Evolutionary conservation across 2,329 filamentous ascomycete species (phyloP).

Genomic region (Aspergillus candidus): DNA sequence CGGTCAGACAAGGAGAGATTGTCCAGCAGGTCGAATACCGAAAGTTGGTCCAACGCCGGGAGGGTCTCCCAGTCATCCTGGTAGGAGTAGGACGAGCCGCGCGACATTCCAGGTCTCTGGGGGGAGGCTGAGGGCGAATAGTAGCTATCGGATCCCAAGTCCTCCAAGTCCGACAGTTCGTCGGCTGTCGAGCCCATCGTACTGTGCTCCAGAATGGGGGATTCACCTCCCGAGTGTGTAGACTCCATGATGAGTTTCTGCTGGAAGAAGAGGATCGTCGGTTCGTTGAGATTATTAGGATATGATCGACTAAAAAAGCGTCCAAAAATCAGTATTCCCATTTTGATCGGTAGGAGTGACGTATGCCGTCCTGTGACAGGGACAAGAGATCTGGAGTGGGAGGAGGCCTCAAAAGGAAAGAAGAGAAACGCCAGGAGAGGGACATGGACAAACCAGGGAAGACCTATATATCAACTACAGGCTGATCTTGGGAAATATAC

Average conservation of each 20-base stretch:
- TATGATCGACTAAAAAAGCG: conserved; percentile 35
- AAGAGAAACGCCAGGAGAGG: background rate
- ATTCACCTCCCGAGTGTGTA: conserved; percentile 15
- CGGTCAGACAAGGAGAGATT: conserved; percentile 85
- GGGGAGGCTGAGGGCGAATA: conserved; percentile 26
- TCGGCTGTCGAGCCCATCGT: conserved; percentile 7
- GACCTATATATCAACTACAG: too few species aligned
- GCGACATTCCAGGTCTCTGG: conserved; percentile 49
- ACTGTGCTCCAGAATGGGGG: conserved; percentile 20
- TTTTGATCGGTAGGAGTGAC: conserved; percentile 10
- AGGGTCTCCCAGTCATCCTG: conserved; percentile 84
- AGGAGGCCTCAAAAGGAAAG: background rate
- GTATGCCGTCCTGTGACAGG: conserved; percentile 1
- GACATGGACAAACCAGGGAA: too few species aligned
- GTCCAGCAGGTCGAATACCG: conserved; percentile 87
- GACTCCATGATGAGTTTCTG: conserved; percentile 33
- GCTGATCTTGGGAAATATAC: too few species aligned
- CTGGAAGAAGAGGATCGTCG: conserved; percentile 33
- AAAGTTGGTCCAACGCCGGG: conserved; percentile 81
- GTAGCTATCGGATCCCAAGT: conserved; percentile 23
- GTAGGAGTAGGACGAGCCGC: conserved; percentile 76
- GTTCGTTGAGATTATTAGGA: conserved; percentile 27
- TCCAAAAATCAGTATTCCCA: conserved; percentile 35
- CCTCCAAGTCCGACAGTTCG: conserved; percentile 25
- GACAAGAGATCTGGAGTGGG: background rate